Conservation (phyloP, 1,284 basidiomycete species). For the Boletus chippewaensis region DNA sequence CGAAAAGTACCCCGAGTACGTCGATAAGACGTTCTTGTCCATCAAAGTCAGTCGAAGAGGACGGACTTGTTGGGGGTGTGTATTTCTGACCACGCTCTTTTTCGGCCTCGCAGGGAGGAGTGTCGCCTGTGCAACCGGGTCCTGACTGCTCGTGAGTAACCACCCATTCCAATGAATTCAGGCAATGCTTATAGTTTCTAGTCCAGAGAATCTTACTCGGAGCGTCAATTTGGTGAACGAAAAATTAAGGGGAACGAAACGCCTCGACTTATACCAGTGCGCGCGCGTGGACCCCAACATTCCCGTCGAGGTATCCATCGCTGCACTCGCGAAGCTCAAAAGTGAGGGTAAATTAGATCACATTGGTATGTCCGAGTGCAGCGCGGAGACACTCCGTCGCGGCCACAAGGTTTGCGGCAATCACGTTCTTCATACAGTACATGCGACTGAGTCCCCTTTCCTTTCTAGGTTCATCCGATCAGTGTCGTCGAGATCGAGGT, state of each 20-base stretch:
- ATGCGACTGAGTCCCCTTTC: background rate
- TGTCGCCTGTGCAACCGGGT: background rate
- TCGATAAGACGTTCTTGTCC: conserved; percentile 42
- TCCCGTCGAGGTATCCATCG: conserved; percentile 35
- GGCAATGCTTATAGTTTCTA: background rate
- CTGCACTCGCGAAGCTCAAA: conserved; percentile 31
- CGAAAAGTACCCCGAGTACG: conserved; percentile 48
- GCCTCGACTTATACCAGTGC: conserved; percentile 45
- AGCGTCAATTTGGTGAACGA: conserved; percentile 39
- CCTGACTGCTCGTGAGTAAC: conserved; percentile 25
- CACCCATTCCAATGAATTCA: background rate
- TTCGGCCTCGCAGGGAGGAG: conserved; percentile 31
- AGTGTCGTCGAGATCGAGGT: conserved; percentile 49
- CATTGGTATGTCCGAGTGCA: conserved; percentile 49
- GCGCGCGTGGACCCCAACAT: conserved; percentile 37
- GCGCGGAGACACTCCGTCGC: conserved; percentile 43
- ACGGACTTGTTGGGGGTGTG: background rate
- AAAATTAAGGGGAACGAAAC: conserved; percentile 41
- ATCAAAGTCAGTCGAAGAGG: conserved; percentile 28
- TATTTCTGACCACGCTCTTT: background rate
- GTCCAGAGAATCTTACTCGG: conserved; percentile 33
- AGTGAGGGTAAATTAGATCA: conserved; percentile 43
- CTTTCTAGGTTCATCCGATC: conserved; percentile 39
- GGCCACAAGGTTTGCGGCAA: conserved; percentile 34
- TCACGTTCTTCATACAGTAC: background rate